phyloP scores from a whole-genome alignment of 306 rosid genomes.

The Corylus heterophylla region DNA sequence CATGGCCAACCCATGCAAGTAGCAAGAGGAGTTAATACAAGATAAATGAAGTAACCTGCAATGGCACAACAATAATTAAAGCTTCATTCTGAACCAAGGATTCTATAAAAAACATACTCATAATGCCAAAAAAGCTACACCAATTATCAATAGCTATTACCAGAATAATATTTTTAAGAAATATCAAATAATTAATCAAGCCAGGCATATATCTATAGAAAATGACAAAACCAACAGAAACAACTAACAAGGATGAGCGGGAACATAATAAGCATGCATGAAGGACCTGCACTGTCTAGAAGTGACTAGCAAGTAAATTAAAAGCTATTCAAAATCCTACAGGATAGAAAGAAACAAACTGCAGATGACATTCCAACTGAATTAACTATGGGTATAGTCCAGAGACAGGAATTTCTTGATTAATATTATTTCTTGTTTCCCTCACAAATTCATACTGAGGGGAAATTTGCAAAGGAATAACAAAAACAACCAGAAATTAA shows the following conservation, averaged over 20 bases:
- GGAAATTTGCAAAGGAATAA: not conserved
- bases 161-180: not conserved
- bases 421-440: not conserved
- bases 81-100: constrained; percentile 27
- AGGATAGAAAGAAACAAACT: not conserved
- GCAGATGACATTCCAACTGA: not conserved
- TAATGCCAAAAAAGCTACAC: not conserved
- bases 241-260: not conserved
- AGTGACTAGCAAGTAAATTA: not conserved
- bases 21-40: constrained; percentile 61
- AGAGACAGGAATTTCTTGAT: not conserved
- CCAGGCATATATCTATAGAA: not conserved
- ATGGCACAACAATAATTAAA: constrained; percentile 31
- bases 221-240: not conserved
- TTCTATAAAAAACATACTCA: not conserved
- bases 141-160: not conserved
- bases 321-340: not conserved
- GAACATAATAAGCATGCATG: not conserved
- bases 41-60: constrained; percentile 76
- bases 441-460: not conserved
- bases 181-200: not conserved
- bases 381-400: not conserved
- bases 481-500: not conserved
- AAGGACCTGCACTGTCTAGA: not conserved
- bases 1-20: constrained; percentile 80